These are phyloP conservation scores for Fusarium lateritium DNA, from an alignment of 2,329 filamentous ascomycete genomes.

Conservation along the genomic window DNA sequence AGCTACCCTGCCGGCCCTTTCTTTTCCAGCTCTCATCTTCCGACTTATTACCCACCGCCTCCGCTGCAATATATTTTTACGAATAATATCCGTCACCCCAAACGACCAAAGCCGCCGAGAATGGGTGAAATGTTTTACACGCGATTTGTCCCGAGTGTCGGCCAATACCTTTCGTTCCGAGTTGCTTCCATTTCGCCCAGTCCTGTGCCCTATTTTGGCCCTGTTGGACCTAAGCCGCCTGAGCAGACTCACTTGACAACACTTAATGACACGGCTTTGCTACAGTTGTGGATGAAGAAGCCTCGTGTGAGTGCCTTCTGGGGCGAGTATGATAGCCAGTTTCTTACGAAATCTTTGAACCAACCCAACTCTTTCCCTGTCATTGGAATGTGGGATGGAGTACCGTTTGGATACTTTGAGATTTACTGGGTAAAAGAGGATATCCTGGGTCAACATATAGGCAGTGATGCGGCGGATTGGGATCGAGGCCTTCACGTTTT, in stretches of 20 bases:
- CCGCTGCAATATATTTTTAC: conserved; percentile 87
- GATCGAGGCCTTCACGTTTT: conserved; percentile 91
- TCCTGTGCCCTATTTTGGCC: conserved; percentile 75
- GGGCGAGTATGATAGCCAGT: conserved; percentile 77
- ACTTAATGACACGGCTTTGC: conserved; percentile 69
- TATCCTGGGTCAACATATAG: conserved; percentile 77
- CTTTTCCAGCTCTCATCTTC: conserved; percentile 85
- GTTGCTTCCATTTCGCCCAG: conserved; percentile 79
- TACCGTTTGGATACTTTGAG: conserved; percentile 97
- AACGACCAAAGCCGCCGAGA: conserved; percentile 88
- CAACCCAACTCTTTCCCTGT: conserved; percentile 87
- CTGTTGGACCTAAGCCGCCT: conserved; percentile 60
- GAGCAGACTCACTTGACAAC: conserved; percentile 59
- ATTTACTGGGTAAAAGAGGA: conserved; percentile 99
- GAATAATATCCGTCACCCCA: conserved; percentile 84
- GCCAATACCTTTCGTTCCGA: conserved; percentile 90
- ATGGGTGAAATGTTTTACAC: conserved; percentile 95
- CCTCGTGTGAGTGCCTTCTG: conserved; percentile 89
- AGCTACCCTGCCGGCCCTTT: conserved; percentile 76
- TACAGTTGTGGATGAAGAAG: conserved; percentile 91
- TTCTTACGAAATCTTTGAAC: conserved; percentile 76
- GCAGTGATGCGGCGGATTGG: conserved; percentile 79
- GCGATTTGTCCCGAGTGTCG: conserved; percentile 84
- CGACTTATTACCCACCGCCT: conserved; percentile 90
- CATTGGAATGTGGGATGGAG: conserved; percentile 93